Conservation (phyloP, 2,329 filamentous ascomycete genomes). For the Fusarium pseudograminearum region DNA sequence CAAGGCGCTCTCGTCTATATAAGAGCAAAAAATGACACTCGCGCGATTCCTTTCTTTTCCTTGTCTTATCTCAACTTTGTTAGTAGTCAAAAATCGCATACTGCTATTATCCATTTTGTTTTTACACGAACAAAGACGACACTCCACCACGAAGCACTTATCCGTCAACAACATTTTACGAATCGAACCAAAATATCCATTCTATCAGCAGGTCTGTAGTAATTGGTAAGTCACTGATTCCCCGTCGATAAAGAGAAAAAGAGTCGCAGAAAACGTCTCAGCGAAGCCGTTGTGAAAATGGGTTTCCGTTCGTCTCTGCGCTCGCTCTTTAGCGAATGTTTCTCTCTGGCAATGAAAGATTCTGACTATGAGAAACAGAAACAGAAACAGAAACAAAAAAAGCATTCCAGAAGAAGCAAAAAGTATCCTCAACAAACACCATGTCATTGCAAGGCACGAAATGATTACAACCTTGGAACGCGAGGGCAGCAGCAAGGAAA, state of each 20-base stretch:
- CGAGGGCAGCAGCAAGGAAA: not conserved
- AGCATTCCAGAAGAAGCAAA: not conserved
- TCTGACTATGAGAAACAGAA: conserved; percentile 21
- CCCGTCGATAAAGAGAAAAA: conserved; percentile 1
- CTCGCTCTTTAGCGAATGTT: conserved; percentile 18
- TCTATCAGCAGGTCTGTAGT: not conserved
- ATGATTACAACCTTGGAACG: not conserved
- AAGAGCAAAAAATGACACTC: not conserved
- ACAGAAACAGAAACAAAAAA: not conserved
- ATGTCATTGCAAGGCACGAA: not conserved
- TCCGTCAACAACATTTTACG: not conserved
- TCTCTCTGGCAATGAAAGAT: not conserved
- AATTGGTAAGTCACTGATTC: conserved; percentile 6
- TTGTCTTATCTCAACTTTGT: not conserved
- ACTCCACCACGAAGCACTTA: conserved; percentile 16
- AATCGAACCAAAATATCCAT: not conserved
- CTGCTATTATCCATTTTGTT: not conserved
- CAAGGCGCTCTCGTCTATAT: not conserved
- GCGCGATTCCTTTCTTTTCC: not conserved
- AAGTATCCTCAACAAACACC: not conserved
- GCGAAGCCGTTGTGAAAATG: conserved; percentile 18
- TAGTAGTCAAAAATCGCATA: not conserved
- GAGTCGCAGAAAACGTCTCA: conserved; percentile 9
- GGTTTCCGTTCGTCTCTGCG: conserved; percentile 30
- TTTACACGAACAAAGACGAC: conserved; percentile 22